Evolutionary conservation across 768 basidiomycete species (phyloP), one percentile per base, ranked within the genome.

Genomic region (Ramaria rubella): DNA sequence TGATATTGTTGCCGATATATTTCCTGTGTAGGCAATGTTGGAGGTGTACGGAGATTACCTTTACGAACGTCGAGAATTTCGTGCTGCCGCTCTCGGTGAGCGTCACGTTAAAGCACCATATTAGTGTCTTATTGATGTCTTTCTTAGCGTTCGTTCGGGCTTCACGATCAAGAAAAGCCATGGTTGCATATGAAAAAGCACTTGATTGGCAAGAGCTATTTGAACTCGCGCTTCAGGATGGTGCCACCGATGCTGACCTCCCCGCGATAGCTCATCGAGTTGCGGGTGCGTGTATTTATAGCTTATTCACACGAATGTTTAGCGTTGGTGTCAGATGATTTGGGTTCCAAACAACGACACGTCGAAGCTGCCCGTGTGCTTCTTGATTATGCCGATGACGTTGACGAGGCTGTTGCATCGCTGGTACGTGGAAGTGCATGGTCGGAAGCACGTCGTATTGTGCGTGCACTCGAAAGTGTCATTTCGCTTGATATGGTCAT

Each of bases 121-220:
- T 2, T 9, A 34, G 24, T 7, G 12, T 23, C 12, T 14, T 14
- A 33, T 30, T 14, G 21, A 17, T 42, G n/a, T n/a, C 23, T 1
- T 42, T 31, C 51, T 1, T 61, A 90, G 94, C 85, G 0, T 96
- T 94, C 70, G 68, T 80, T 0, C 80, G 90, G 60, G 90, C 88
- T 7, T 68, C 71, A 4, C 75, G 81, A 52, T 70, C 74, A 1
- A 66, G 75, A 4, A 93, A 91, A 59, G 91, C 94, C 1, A 84
- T 99, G 80, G 76, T 86, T 8, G 85, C 94, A 0, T 83, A 94
- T 63, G 94, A 97, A 69, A 86, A 85, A 55, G 87, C 88, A 0
- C 73, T 92, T 30, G 81, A 87, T 53, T 99, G 95, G 95, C 85
- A 87, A 64, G 92, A 94, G 61, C 74, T 96, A 0, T 97, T 99